A percentile compares a stretch with the other conserved stretches of the same genome.
Conservation (phyloP, 768 basidiomycete species). For the Sarcodon sp. region DNA sequence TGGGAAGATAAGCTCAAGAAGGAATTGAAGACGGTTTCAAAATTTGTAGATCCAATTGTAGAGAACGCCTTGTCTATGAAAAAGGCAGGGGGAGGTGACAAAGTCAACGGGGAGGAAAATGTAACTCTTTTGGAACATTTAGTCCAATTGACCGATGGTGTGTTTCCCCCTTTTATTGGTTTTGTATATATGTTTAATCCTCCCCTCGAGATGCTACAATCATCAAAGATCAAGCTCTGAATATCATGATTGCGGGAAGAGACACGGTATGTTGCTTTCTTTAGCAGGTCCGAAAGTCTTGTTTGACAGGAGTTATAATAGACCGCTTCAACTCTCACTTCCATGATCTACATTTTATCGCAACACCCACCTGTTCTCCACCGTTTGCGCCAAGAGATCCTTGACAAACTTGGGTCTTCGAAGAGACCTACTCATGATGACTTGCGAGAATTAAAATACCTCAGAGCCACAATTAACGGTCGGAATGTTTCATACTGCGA, state of each 20-base stretch:
- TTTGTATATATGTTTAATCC: background rate
- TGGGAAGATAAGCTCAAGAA: slow-evolving; percentile 26
- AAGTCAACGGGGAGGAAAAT: slow-evolving; percentile 10
- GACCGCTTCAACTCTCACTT: slow-evolving; percentile 37
- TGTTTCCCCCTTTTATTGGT: slow-evolving; percentile 4
- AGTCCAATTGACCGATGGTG: slow-evolving; percentile 41
- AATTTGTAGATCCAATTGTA: slow-evolving; percentile 36
- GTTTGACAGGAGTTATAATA: slow-evolving; percentile 1
- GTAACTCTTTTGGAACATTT: slow-evolving; percentile 34
- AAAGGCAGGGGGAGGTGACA: slow-evolving; percentile 9
- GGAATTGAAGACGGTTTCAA: slow-evolving; percentile 26
- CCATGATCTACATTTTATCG: slow-evolving; percentile 40
- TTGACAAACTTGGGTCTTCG: slow-evolving; percentile 27
- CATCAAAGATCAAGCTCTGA: slow-evolving; percentile 40
- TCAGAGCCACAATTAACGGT: slow-evolving; percentile 46
- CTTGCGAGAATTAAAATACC: slow-evolving; percentile 43
- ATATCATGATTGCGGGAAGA: slow-evolving; percentile 42
- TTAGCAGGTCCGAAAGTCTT: background rate
- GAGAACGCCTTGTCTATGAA: slow-evolving; percentile 26
- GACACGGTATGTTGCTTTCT: slow-evolving; percentile 26
- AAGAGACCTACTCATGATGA: slow-evolving; percentile 39
- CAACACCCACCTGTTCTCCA: slow-evolving; percentile 32
- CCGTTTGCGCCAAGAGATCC: slow-evolving; percentile 37
- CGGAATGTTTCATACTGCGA: slow-evolving; percentile 1
- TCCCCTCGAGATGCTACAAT: slow-evolving; percentile 21